phyloP scores from a whole-genome alignment of 2,329 filamentous ascomycete genomes.

The Colletotrichum cereale region DNA sequence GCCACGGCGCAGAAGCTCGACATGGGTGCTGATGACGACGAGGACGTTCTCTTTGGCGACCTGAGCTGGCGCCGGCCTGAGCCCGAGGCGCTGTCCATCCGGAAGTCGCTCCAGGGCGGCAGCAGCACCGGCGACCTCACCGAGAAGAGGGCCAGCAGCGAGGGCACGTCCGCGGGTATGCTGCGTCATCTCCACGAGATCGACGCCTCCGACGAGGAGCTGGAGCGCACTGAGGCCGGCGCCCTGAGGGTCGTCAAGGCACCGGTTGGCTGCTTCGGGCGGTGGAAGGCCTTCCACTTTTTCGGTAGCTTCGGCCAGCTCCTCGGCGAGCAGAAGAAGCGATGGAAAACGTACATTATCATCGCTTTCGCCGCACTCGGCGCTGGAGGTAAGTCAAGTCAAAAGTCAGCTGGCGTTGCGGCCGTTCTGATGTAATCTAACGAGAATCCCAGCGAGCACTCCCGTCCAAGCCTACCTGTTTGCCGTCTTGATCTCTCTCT shows the following conservation, averaged over 20 bases:
- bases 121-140: slow-evolving; percentile 33
- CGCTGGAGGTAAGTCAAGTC: slow-evolving; percentile 27
- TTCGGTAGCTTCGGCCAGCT: slow-evolving; percentile 37
- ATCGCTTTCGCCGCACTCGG: slow-evolving; percentile 35
- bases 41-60: slow-evolving; percentile 41
- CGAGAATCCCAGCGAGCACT: slow-evolving; percentile 10
- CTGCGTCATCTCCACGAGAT: slow-evolving; percentile 15
- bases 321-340: slow-evolving; percentile 35
- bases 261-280: slow-evolving; percentile 11
- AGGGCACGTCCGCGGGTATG: slow-evolving; percentile 22
- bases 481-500: slow-evolving; percentile 35
- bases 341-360: slow-evolving; percentile 38
- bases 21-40: slow-evolving; percentile 33
- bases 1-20: slow-evolving; percentile 50
- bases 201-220: slow-evolving; percentile 32
- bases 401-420: too few species aligned
- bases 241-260: slow-evolving; percentile 15
- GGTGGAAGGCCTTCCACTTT: slow-evolving; percentile 23
- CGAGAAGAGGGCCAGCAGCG: slow-evolving; percentile 33
- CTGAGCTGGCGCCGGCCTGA: slow-evolving; percentile 37
- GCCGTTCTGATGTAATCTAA: neutral
- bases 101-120: slow-evolving; percentile 12
- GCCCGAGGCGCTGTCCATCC: neutral
- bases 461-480: slow-evolving; percentile 40
- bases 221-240: slow-evolving; percentile 18